Percentiles rank a stretch among this genome's conserved stretches.
Conservation (phyloP, 768 basidiomycete genomes). For the Pulveroboletus sp. region DNA sequence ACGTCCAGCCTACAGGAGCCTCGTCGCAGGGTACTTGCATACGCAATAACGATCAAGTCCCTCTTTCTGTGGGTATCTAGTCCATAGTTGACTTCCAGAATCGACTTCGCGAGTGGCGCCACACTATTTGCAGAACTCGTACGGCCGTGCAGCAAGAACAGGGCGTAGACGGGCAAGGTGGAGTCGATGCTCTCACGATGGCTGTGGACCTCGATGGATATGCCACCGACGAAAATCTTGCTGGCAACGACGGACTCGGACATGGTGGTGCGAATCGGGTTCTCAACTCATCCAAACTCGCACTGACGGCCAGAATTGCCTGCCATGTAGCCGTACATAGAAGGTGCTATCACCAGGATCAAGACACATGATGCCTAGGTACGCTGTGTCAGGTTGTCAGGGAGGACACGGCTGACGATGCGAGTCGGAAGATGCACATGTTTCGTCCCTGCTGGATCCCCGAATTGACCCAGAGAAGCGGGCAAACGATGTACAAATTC, state of each 20-base stretch:
- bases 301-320: background rate
- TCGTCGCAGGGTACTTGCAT: conserved; percentile 16
- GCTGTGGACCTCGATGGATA: conserved; percentile 22
- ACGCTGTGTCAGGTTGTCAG: background rate
- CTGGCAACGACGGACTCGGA: conserved; percentile 10
- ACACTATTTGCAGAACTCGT: conserved; percentile 10
- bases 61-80: conserved; percentile 11
- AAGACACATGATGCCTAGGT: no score
- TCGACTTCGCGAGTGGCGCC: conserved; percentile 11
- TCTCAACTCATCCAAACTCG: background rate
- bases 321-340: background rate
- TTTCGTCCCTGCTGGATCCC: no score
- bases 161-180: conserved; percentile 21
- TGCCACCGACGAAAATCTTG: conserved; percentile 23
- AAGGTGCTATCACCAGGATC: background rate
- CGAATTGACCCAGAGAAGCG: no score
- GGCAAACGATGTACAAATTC: no score
- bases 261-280: conserved; percentile 12
- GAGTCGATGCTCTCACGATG: conserved; percentile 15
- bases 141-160: conserved; percentile 30
- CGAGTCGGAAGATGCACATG: no score
- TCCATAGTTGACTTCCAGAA: conserved; percentile 21
- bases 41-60: conserved; percentile 27
- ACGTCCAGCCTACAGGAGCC: background rate
- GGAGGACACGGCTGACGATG: no score